A percentile compares a stretch with the other conserved stretches of the same genome.
Evolutionary conservation across 192 early-diverging fungal genomes (phyloP).

Genomic region (Lunasporangiospora selenospora): DNA sequence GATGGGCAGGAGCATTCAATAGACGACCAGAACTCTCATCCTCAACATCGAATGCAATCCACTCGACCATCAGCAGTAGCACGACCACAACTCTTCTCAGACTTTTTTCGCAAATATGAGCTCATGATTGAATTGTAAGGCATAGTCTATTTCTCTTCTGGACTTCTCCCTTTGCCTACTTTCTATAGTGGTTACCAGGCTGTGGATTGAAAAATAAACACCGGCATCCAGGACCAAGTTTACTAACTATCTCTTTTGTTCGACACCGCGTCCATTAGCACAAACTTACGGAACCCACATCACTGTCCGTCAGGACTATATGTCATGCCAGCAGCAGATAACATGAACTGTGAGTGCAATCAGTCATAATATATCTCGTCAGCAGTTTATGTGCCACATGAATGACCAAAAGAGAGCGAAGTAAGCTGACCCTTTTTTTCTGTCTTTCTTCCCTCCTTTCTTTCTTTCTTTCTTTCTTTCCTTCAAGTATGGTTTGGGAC

Average conservation of each 20-base stretch:
- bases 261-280: slow-evolving; percentile 47
- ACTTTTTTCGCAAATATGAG: slow-evolving; percentile 67
- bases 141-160: too few species aligned
- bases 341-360: slow-evolving; percentile 67
- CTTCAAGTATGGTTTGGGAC: slow-evolving; percentile 83
- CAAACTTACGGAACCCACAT: slow-evolving; percentile 75
- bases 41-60: background rate
- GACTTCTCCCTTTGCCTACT: too few species aligned
- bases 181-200: too few species aligned
- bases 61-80: slow-evolving; percentile 7
- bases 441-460: background rate
- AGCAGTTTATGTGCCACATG: too few species aligned
- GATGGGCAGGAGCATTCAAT: too few species aligned
- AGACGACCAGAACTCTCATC: background rate
- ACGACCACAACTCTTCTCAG: slow-evolving; percentile 40
- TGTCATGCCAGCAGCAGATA: slow-evolving; percentile 78
- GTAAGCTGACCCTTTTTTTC: background rate
- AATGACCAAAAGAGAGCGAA: background rate
- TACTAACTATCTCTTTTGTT: background rate
- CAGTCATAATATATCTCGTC: too few species aligned
- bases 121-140: slow-evolving; percentile 77
- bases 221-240: background rate
- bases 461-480: slow-evolving; percentile 8
- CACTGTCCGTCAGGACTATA: slow-evolving; percentile 90
- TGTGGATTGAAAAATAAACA: too few species aligned